Evolutionary conservation across 202 grass and related monocot species (phyloP).

Genomic region (Sporobolus alterniflorus): DNA sequence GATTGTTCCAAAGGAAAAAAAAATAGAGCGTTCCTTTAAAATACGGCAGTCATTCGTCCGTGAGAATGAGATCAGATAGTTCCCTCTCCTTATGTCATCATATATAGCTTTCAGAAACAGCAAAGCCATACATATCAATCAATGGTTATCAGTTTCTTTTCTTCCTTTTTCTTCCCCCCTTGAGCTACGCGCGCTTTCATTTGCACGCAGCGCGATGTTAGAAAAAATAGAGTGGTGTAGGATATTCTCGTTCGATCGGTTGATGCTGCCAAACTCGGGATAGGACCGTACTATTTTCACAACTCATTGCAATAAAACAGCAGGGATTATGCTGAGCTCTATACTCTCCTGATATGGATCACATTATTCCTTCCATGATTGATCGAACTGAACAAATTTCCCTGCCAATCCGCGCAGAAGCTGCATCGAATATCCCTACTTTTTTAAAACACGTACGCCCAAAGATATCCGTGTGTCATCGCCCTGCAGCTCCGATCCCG

Average conservation of each 20-base stretch:
- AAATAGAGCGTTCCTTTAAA: background rate
- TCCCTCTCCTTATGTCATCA: background rate
- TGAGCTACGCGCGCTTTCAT: background rate
- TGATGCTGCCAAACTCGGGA: background rate
- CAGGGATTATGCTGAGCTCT: background rate
- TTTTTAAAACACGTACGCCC: background rate
- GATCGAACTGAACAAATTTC: background rate
- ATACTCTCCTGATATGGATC: background rate
- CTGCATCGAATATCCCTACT: background rate
- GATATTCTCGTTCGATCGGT: background rate
- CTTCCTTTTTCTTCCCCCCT: no score
- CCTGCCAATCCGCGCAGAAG: background rate
- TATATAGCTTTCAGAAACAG: background rate
- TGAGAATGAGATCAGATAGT: background rate
- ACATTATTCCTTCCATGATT: no score
- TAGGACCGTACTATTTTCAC: no score
- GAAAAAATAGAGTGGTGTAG: background rate
- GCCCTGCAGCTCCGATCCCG: background rate
- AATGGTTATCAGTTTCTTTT: background rate
- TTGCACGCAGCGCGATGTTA: background rate
- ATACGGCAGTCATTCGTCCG: background rate
- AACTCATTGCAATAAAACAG: background rate
- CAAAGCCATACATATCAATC: background rate
- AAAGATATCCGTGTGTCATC: background rate
- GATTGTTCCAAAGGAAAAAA: background rate